Percentiles rank a stretch among this genome's conserved stretches.
phyloP scores from a whole-genome alignment of 2,329 filamentous ascomycete genomes.

The Aphanoascus verrucosus region DNA sequence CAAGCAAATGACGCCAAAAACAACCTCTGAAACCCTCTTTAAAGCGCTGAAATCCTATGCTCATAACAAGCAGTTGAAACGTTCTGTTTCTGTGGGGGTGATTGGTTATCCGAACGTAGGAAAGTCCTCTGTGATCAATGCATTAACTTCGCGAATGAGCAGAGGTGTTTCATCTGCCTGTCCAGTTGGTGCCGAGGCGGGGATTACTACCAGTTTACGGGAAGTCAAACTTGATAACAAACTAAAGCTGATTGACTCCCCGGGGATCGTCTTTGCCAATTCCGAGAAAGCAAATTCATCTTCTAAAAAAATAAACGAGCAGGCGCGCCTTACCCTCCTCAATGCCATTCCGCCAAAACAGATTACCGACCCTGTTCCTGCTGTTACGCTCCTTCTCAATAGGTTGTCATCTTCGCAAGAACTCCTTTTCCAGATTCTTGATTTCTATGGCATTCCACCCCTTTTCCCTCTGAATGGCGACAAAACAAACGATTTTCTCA shows the following conservation, averaged over 20 bases:
- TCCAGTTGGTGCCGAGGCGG: constrained; percentile 81
- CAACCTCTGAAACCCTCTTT: constrained; percentile 74
- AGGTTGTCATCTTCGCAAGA: constrained; percentile 62
- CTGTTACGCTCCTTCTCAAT: constrained; percentile 72
- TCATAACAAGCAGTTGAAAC: constrained; percentile 71
- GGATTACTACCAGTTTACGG: constrained; percentile 78
- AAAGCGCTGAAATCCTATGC: constrained; percentile 83
- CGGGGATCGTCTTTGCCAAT: constrained; percentile 86
- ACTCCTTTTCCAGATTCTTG: constrained; percentile 66
- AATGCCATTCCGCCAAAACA: constrained; percentile 90
- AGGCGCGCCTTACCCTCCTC: constrained; percentile 71
- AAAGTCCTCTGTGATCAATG: constrained; percentile 94
- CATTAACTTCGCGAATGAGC: constrained; percentile 65
- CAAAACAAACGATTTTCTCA: constrained; percentile 75
- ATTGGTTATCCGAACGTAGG: constrained; percentile 95
- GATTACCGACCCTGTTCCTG: constrained; percentile 83
- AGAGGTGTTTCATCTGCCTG: constrained; percentile 56
- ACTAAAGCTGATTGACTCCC: constrained; percentile 84
- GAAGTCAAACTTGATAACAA: constrained; percentile 92
- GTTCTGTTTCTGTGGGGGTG: constrained; percentile 79
- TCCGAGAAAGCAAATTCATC: constrained; percentile 46
- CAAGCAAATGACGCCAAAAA: constrained; percentile 75
- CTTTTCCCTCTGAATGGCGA: constrained; percentile 63
- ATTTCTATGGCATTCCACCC: constrained; percentile 74
- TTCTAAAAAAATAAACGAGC: constrained; percentile 56